These are phyloP conservation scores for Rhododendron kiyosumense DNA, from an alignment of 148 eudicot genomes.

Conservation along the genomic window DNA sequence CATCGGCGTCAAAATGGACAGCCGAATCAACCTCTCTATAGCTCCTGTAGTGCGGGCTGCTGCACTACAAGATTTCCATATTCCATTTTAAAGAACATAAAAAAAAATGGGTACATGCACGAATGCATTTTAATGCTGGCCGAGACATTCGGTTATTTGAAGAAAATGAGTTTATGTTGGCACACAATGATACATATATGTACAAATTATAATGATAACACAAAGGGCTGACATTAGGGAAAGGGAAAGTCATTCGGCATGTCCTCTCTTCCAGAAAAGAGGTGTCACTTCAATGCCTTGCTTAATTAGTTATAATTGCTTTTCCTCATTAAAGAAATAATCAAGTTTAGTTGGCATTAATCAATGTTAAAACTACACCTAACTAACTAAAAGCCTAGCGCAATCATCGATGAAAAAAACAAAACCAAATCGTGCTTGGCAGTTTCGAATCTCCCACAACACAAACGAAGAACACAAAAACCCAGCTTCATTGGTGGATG, in stretches of 20 bases:
- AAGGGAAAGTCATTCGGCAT: neutral
- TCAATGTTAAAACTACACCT: neutral
- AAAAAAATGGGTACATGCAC: too few species aligned
- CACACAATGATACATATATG: too few species aligned
- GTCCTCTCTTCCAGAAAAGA: neutral
- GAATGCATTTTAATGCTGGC: too few species aligned
- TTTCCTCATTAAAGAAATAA: neutral
- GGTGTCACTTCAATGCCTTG: neutral
- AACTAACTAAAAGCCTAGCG: neutral
- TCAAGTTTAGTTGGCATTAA: neutral
- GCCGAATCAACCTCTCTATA: too few species aligned
- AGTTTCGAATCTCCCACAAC: conserved; percentile 5
- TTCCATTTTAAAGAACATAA: too few species aligned
- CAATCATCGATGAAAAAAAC: conserved; percentile 1
- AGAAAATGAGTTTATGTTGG: too few species aligned
- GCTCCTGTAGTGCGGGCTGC: too few species aligned
- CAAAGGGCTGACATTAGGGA: conserved; percentile 3
- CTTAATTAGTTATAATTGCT: neutral
- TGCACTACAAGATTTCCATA: too few species aligned
- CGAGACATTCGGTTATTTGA: too few species aligned
- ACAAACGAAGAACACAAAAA: neutral
- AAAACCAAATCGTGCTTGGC: neutral
- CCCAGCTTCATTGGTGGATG: neutral
- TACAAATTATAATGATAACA: neutral
- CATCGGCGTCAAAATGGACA: too few species aligned